Conservation (phyloP, 768 basidiomycete species). For the Suillus placidus region DNA sequence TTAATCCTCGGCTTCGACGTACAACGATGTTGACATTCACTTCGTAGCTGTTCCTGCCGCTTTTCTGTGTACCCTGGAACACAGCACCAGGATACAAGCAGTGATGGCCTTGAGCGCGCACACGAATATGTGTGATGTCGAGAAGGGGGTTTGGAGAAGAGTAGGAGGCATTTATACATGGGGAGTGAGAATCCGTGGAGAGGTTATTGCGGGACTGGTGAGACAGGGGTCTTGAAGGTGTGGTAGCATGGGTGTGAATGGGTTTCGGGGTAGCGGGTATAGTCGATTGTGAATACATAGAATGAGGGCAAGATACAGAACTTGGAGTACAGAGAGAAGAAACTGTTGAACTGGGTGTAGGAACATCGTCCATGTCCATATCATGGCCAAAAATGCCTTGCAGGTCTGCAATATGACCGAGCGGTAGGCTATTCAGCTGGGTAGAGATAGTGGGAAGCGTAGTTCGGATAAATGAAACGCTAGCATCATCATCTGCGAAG, state of each 20-base stretch:
- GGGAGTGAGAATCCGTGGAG: conserved; percentile 10
- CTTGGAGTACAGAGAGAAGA: background rate
- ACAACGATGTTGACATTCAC: conserved; percentile 92
- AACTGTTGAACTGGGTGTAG: conserved; percentile 6
- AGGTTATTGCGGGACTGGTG: background rate
- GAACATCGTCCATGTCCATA: conserved; percentile 35
- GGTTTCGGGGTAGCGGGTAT: conserved; percentile 12
- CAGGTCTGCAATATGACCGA: conserved; percentile 19
- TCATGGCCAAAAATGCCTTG: conserved; percentile 38
- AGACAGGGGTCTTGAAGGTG: conserved; percentile 8
- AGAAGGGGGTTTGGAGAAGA: conserved; percentile 53
- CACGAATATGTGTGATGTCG: conserved; percentile 78
- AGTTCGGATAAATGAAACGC: conserved; percentile 30
- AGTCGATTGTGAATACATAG: conserved; percentile 3
- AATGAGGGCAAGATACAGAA: background rate
- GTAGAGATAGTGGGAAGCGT: conserved; percentile 7
- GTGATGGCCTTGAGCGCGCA: conserved; percentile 71
- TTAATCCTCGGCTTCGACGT: conserved; percentile 38
- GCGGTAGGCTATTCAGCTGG: conserved; percentile 18
- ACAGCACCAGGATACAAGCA: conserved; percentile 87
- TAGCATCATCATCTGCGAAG: conserved; percentile 32
- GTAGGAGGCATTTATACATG: conserved; percentile 24
- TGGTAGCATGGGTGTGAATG: conserved; percentile 18
- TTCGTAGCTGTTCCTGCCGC: conserved; percentile 91
- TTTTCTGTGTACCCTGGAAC: conserved; percentile 92